Evolutionary conservation across 306 rosid genomes (phyloP).

Genomic region (Castanea mollissima): DNA sequence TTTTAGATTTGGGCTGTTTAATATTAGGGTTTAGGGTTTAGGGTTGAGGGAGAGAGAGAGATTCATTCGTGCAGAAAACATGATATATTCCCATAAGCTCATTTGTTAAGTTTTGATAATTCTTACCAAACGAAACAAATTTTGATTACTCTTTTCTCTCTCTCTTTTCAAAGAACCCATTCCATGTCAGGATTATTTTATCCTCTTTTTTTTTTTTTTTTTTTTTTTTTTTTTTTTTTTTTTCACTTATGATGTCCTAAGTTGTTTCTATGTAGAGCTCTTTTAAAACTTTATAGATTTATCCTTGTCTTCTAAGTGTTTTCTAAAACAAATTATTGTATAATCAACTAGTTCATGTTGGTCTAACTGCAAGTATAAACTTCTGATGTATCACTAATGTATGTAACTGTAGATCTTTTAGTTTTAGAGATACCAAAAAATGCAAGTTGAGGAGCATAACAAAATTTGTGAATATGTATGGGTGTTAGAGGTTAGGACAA

Average conservation of each 20-base stretch:
- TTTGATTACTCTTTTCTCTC: not conserved
- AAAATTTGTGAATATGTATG: too few species aligned
- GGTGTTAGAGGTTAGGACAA: too few species aligned
- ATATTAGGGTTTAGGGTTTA: not conserved
- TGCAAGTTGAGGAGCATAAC: not conserved
- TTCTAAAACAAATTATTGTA: not conserved
- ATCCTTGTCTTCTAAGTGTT: too few species aligned
- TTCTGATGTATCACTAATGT: not conserved
- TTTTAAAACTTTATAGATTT: not conserved
- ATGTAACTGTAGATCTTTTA: not conserved
- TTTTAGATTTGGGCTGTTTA: not conserved
- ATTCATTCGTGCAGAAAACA: not conserved
- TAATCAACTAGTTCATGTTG: not conserved
- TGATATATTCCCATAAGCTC: not conserved
- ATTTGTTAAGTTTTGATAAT: not conserved
- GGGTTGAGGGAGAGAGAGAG: too few species aligned
- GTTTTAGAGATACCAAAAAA: not conserved
- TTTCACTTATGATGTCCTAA: too few species aligned
- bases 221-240: too few species aligned
- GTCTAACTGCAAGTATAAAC: not conserved
- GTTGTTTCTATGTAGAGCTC: too few species aligned
- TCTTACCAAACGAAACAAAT: not conserved
- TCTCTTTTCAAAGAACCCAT: not conserved
- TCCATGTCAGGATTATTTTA: too few species aligned
- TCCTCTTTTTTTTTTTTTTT: too few species aligned